Evolutionary conservation across 768 basidiomycete genomes (phyloP).

Genomic region (Melanogaster broomeanus): DNA sequence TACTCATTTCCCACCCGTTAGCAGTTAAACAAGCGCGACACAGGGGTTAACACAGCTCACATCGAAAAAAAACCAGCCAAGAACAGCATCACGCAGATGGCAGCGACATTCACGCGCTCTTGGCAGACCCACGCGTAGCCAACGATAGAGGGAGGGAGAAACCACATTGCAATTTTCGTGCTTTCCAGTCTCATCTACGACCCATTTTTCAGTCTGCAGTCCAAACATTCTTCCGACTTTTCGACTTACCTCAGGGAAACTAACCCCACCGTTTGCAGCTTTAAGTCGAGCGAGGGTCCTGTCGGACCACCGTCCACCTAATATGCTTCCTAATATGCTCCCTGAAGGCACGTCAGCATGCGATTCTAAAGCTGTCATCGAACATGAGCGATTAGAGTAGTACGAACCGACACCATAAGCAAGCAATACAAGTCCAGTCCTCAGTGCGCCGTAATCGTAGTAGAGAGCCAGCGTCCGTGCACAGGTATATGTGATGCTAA

Average conservation of each 20-base stretch:
- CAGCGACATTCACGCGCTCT: slow-evolving; percentile 63
- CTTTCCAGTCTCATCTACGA: slow-evolving; percentile 71
- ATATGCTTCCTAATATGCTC: slow-evolving; percentile 51
- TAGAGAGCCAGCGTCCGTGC: slow-evolving; percentile 63
- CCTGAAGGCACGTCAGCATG: slow-evolving; percentile 29
- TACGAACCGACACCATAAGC: slow-evolving; percentile 66
- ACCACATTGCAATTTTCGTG: slow-evolving; percentile 54
- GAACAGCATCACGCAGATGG: slow-evolving; percentile 73
- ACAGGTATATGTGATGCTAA: slow-evolving; percentile 71
- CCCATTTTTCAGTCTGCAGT: not conserved
- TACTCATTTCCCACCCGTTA: slow-evolving; percentile 12
- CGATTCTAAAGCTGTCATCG: not conserved
- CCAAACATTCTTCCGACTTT: not conserved
- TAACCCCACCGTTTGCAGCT: slow-evolving; percentile 42
- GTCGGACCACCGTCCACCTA: slow-evolving; percentile 64
- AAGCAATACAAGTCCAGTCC: slow-evolving; percentile 77
- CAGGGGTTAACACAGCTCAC: slow-evolving; percentile 39
- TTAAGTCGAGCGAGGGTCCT: slow-evolving; percentile 42
- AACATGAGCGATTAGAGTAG: not conserved
- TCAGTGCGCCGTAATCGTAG: slow-evolving; percentile 70
- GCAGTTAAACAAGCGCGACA: not conserved
- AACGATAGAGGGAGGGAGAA: slow-evolving; percentile 56
- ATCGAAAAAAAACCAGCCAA: slow-evolving; percentile 68
- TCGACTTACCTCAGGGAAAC: slow-evolving; percentile 60
- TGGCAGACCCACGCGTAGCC: slow-evolving; percentile 78